phyloP scores from a whole-genome alignment of 116 monocot genomes.

The Posidonia oceanica region DNA sequence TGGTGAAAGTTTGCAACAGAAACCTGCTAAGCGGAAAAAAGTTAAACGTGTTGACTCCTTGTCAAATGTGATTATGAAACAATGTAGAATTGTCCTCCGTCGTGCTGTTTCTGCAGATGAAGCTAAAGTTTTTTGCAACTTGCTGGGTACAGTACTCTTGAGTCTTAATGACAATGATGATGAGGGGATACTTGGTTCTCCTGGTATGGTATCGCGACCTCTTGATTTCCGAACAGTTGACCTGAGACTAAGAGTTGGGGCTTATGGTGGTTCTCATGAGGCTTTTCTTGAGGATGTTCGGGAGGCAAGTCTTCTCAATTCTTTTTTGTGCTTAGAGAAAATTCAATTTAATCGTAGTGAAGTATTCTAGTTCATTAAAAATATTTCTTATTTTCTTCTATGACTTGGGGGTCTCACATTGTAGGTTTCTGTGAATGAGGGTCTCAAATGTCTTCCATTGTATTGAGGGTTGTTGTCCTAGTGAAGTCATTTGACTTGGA shows the following conservation, averaged over 20 bases:
- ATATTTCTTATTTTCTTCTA: no score
- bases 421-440: no score
- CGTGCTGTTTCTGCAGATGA: slow-evolving; percentile 57
- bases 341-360: no score
- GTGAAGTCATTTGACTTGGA: no score
- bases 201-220: slow-evolving; percentile 87
- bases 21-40: slow-evolving; percentile 39
- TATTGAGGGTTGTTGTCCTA: no score
- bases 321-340: slow-evolving; percentile 7
- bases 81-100: slow-evolving; percentile 77
- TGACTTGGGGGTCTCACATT: no score
- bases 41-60: slow-evolving; percentile 33
- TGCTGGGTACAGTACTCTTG: slow-evolving; percentile 54
- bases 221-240: slow-evolving; percentile 94
- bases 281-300: slow-evolving; percentile 85
- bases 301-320: slow-evolving; percentile 38
- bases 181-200: slow-evolving; percentile 89
- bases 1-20: slow-evolving; percentile 35
- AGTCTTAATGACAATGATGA: slow-evolving; percentile 79
- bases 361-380: no score
- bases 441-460: no score
- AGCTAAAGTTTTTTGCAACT: slow-evolving; percentile 78
- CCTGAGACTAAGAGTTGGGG: slow-evolving; percentile 66
- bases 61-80: slow-evolving; percentile 80
- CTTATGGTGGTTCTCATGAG: slow-evolving; percentile 76